A percentile compares a stretch with the other conserved stretches of the same genome.
phyloP scores from a whole-genome alignment of 2,329 filamentous ascomycete species.

The Stylonectria norvegica region DNA sequence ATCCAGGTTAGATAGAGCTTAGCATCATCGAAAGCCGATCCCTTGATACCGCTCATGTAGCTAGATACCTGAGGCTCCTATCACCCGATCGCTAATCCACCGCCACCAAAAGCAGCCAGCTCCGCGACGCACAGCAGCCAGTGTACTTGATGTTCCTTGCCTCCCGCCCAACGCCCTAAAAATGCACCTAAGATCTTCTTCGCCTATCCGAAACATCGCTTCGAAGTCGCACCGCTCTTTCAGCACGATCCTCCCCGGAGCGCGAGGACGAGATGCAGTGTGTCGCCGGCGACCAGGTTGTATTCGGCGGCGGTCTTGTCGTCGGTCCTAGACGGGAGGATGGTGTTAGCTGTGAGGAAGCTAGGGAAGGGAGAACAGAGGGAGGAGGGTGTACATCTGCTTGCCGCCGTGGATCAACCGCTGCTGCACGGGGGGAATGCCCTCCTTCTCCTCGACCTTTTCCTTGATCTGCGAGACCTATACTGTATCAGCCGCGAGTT shows the following conservation, averaged over 20 bases:
- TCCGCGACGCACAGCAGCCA: no score
- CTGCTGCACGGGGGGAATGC: conserved; percentile 95
- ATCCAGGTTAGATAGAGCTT: no score
- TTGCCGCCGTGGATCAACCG: conserved; percentile 95
- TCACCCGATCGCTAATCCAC: no score
- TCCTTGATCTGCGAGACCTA: conserved; percentile 93
- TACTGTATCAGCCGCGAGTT: background rate
- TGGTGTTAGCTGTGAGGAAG: background rate
- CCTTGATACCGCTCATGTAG: no score
- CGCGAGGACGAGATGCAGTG: conserved; percentile 91
- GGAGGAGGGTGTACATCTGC: conserved; percentile 68
- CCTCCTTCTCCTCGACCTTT: conserved; percentile 98
- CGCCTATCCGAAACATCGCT: conserved; percentile 2
- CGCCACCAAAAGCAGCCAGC: no score
- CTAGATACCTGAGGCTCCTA: no score
- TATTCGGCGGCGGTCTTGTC: conserved; percentile 93
- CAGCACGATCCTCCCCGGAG: conserved; percentile 87
- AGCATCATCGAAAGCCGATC: no score
- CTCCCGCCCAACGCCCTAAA: conserved; percentile 11
- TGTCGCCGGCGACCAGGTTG: conserved; percentile 84
- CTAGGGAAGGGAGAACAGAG: background rate
- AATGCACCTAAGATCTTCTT: conserved; percentile 9
- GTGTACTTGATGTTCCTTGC: conserved; percentile 5
- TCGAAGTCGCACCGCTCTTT: no score
- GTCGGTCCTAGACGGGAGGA: conserved; percentile 64